These are phyloP conservation scores for Colletotrichum aenigma DNA, from an alignment of 2,329 filamentous ascomycete species.

Conservation along the genomic window DNA sequence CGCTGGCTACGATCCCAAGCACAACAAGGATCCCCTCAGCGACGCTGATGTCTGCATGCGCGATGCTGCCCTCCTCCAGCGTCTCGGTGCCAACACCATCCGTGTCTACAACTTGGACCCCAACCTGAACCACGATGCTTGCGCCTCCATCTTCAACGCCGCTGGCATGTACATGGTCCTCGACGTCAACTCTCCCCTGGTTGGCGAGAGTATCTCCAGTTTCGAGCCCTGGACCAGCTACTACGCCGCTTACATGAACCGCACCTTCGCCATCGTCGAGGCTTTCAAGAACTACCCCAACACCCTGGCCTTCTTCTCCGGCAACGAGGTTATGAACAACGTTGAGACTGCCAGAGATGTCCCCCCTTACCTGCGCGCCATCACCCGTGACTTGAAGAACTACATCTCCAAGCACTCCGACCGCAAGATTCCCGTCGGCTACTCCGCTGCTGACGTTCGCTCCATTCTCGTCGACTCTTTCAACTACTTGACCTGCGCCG, in stretches of 20 bases:
- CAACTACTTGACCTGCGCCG: constrained; percentile 75
- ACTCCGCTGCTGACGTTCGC: constrained; percentile 82
- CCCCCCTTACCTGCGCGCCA: constrained; percentile 75
- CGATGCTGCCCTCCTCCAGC: constrained; percentile 70
- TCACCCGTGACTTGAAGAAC: constrained; percentile 80
- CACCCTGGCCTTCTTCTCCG: constrained; percentile 76
- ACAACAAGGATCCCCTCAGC: constrained; percentile 64
- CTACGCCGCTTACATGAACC: constrained; percentile 64
- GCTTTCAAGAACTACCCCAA: constrained; percentile 72
- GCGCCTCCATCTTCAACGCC: constrained; percentile 71
- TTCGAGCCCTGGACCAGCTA: constrained; percentile 63
- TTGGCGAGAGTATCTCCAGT: constrained; percentile 61
- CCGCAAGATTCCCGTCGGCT: constrained; percentile 76
- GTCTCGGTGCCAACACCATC: constrained; percentile 68
- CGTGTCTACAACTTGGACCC: constrained; percentile 74
- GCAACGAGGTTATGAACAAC: constrained; percentile 79
- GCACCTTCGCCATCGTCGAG: constrained; percentile 70
- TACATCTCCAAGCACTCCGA: constrained; percentile 75
- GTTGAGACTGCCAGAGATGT: constrained; percentile 61
- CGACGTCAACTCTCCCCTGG: constrained; percentile 70
- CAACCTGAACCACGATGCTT: constrained; percentile 68
- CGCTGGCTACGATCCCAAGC: constrained; percentile 61
- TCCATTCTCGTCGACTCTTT: constrained; percentile 74
- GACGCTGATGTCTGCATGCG: constrained; percentile 62
- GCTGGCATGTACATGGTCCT: constrained; percentile 73